These are phyloP conservation scores for Rubus parviflorus DNA, from an alignment of 306 rosid species.

Conservation along the genomic window DNA sequence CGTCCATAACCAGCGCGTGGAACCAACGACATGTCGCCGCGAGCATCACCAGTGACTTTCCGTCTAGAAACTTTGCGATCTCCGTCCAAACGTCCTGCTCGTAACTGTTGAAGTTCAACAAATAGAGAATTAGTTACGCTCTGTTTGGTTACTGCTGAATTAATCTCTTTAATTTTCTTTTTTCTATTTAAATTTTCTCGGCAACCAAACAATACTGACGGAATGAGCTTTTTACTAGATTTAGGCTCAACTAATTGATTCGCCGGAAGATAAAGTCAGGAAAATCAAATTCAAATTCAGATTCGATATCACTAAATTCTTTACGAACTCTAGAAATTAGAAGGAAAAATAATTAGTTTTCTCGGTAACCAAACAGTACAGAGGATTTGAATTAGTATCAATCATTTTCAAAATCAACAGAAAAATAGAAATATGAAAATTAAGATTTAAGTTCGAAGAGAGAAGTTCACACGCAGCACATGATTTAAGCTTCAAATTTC, in stretches of 20 bases:
- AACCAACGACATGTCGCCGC: slow-evolving; percentile 82
- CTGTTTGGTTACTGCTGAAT: slow-evolving; percentile 1
- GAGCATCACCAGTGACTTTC: slow-evolving; percentile 77
- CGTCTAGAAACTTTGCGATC: slow-evolving; percentile 80
- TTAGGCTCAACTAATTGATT: background rate
- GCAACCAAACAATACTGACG: slow-evolving; percentile 1
- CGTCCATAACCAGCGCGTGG: slow-evolving; percentile 65
- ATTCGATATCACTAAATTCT: too few species aligned
- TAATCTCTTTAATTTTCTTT: background rate
- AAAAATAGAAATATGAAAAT: background rate
- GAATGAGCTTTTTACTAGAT: background rate
- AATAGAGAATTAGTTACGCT: background rate
- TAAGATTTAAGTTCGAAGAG: background rate
- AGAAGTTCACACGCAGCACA: background rate
- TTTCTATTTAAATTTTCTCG: background rate
- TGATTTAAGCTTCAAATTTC: background rate
- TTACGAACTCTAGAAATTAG: too few species aligned
- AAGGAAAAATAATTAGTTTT: too few species aligned
- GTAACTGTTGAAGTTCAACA: slow-evolving; percentile 46
- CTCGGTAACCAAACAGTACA: background rate
- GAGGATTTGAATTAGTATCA: background rate
- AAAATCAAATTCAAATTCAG: background rate
- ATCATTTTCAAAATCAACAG: background rate
- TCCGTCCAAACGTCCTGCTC: slow-evolving; percentile 93
- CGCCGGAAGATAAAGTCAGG: background rate